These are phyloP conservation scores for Fusarium algeriense DNA, from an alignment of 2,329 filamentous ascomycete genomes.

Conservation along the genomic window DNA sequence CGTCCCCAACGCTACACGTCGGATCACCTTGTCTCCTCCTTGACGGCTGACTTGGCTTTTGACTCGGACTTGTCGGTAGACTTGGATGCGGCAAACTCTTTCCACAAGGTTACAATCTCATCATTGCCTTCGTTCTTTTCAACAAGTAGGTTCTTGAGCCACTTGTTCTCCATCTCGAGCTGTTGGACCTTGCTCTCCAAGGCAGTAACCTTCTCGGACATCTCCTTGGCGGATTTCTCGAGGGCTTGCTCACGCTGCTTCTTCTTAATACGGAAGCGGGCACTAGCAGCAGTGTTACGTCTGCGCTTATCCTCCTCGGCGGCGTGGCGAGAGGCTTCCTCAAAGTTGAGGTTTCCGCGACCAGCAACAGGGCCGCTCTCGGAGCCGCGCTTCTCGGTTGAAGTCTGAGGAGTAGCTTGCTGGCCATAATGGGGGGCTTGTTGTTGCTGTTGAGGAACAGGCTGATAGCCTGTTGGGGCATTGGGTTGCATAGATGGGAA, in stretches of 20 bases:
- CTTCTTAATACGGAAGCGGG: slow-evolving; percentile 94
- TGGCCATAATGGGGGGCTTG: slow-evolving; percentile 48
- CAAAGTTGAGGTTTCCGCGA: slow-evolving; percentile 66
- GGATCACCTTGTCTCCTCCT: slow-evolving; percentile 44
- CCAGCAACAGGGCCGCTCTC: slow-evolving; percentile 56
- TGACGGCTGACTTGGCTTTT: slow-evolving; percentile 45
- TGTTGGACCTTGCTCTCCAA: slow-evolving; percentile 81
- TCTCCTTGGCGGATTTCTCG: slow-evolving; percentile 84
- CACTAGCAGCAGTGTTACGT: slow-evolving; percentile 88
- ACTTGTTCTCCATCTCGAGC: slow-evolving; percentile 86
- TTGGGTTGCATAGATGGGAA: slow-evolving; percentile 67
- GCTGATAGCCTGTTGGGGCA: slow-evolving; percentile 61
- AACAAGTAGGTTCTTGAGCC: slow-evolving; percentile 82
- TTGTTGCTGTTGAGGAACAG: slow-evolving; percentile 51
- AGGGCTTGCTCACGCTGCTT: slow-evolving; percentile 92
- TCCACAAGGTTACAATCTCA: slow-evolving; percentile 63
- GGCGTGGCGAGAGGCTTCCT: slow-evolving; percentile 78
- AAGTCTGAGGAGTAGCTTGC: slow-evolving; percentile 46
- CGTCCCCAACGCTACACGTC: slow-evolving; percentile 22
- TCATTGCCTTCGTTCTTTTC: slow-evolving; percentile 80
- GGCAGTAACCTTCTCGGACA: slow-evolving; percentile 80
- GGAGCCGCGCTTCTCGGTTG: slow-evolving; percentile 61
- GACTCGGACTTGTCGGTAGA: slow-evolving; percentile 49
- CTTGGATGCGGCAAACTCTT: slow-evolving; percentile 60
- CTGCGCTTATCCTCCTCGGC: slow-evolving; percentile 92